Evolutionary conservation across 202 grass and related monocot genomes (phyloP), one percentile per base, ranked within the genome.

Genomic region (Digitaria exilis): DNA sequence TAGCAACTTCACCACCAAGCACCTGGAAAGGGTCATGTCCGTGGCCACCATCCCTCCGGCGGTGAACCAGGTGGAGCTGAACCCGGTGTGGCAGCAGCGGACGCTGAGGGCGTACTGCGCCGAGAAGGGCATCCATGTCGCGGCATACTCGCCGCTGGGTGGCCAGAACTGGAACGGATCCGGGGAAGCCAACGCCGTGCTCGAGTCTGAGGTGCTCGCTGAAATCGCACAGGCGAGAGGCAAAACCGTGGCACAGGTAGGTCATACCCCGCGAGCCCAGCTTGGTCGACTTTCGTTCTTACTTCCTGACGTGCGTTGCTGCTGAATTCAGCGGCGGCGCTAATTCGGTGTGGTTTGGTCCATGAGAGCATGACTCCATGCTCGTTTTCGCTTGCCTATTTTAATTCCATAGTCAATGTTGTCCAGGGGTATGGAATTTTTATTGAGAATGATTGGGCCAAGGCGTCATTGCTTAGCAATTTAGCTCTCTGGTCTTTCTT

Each of bases 11-110:
- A 87, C 90, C 44, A 90, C 65, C 37, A 84, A 24, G 24, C 89
- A 95, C 63, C 68, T 95, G 3, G 59, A 80, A 19, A 82, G 70
- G 69, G 19, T 95, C 25, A 64, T 95, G 0, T 17, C 57, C 0
- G 21, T 19, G 30, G 78, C 87, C 78, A 78, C 63, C 1, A 59
- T 95, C 62, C 82, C 76, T 4, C 93, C 93, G 0, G 87, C 93
- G 2, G 85, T 95, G 60, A 92, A 95, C 79, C 90, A 95, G 80
- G 86, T 95, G 43, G 90, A 95, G 73, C 43, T 94, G 89, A 85
- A 85, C 77, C 92, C 92, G 26, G 66, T 28, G 4, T 94, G 89
- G 86, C 92, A 91, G 49, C 92, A 92, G 76, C 63, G 78, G 19
- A 88, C 60, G 37, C 54, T 89, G 51, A 63, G 67, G 37, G 35